A percentile compares a stretch with the other conserved stretches of the same genome.
Evolutionary conservation across 2,329 filamentous ascomycete genomes (phyloP).

Genomic region (Calonectria leucothoes): DNA sequence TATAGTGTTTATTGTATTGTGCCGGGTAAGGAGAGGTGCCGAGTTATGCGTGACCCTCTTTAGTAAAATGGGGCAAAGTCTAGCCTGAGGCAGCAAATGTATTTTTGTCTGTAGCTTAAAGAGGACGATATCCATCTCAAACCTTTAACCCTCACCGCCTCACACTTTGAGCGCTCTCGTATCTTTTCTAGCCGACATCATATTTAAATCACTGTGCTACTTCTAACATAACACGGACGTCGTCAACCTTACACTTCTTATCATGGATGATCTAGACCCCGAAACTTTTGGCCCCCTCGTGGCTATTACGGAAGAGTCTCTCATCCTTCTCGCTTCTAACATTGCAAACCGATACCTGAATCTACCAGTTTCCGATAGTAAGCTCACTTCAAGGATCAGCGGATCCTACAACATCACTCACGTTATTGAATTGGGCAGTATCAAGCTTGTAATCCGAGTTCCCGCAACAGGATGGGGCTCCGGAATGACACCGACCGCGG

Average conservation of each 20-base stretch:
- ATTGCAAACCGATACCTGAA: neutral
- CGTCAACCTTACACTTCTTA: neutral
- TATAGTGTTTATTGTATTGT: too few relatives aligned
- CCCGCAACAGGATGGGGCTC: conserved; percentile 5
- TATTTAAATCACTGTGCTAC: neutral
- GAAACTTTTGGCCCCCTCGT: neutral
- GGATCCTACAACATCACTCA: neutral
- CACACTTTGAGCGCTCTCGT: neutral
- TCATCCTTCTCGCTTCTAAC: neutral
- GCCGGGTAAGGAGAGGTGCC: too few relatives aligned
- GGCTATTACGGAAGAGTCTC: neutral
- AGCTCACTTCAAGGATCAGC: neutral
- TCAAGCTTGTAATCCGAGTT: conserved; percentile 7
- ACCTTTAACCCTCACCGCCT: neutral
- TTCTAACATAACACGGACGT: neutral
- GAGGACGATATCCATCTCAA: neutral
- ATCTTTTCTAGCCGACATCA: neutral
- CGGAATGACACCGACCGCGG: neutral
- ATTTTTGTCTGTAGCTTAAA: neutral
- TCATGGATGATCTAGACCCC: neutral
- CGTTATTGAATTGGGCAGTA: neutral
- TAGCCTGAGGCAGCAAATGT: neutral
- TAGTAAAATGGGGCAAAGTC: neutral
- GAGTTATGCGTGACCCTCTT: too few relatives aligned
- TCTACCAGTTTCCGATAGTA: neutral